Evolutionary conservation across 2,329 filamentous ascomycete genomes (phyloP).

Genomic region (Pestalotiopsis sp.): DNA sequence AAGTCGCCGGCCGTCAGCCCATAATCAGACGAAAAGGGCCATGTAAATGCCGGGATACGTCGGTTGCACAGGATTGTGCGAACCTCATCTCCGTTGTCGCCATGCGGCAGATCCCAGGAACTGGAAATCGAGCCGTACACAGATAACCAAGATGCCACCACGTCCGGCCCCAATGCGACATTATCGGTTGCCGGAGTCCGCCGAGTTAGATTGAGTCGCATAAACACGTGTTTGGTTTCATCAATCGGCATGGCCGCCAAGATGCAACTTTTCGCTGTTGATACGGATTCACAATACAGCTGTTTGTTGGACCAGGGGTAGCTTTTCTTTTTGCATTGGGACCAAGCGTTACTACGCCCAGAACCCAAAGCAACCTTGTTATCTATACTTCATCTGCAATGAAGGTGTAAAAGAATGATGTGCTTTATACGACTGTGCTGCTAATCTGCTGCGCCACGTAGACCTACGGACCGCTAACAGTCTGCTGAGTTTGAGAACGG

Average conservation of each 20-base stretch:
- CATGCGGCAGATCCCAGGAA: not conserved
- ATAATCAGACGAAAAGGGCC: not conserved
- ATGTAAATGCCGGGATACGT: not conserved
- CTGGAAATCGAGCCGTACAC: not conserved
- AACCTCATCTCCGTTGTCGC: not conserved
- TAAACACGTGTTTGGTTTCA: not conserved
- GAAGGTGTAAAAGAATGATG: no score
- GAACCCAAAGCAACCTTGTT: no score
- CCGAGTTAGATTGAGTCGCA: not conserved
- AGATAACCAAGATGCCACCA: not conserved
- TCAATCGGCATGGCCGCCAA: not conserved
- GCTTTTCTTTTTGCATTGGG: no score
- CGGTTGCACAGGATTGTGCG: not conserved
- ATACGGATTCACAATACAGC: not conserved
- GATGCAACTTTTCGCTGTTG: not conserved
- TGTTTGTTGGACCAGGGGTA: not conserved
- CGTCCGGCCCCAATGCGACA: not conserved
- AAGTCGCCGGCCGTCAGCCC: not conserved
- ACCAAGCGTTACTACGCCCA: no score
- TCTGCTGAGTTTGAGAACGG: no score
- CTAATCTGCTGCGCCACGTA: no score
- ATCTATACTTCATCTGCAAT: no score
- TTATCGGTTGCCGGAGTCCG: not conserved
- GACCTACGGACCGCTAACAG: no score
- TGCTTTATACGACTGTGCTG: no score